Percentiles rank a stretch among this genome's conserved stretches.
phyloP scores from a whole-genome alignment of 2,329 filamentous ascomycete genomes.

The Phoma sp. region DNA sequence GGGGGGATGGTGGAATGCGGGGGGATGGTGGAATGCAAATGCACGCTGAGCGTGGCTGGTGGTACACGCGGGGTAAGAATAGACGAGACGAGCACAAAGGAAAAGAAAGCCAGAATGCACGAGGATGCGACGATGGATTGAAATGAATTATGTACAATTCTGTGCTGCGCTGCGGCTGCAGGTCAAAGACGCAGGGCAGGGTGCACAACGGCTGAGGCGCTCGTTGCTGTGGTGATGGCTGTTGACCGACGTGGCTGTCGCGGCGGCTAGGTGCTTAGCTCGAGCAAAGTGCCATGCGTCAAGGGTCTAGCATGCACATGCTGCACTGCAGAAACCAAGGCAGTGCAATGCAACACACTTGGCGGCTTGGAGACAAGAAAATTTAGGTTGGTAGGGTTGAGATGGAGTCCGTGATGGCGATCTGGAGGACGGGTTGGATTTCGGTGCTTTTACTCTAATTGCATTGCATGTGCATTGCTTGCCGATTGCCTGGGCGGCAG shows the following conservation, averaged over 20 bases:
- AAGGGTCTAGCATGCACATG: constrained; percentile 2
- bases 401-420: constrained; percentile 1
- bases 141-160: constrained; percentile 28
- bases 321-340: not conserved
- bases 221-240: constrained; percentile 41
- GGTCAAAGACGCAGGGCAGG: constrained; percentile 8
- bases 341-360: not conserved
- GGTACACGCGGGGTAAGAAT: constrained; percentile 5
- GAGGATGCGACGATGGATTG: constrained; percentile 7
- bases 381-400: not conserved
- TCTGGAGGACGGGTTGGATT: not conserved
- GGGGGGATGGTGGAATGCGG: constrained; percentile 17
- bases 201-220: constrained; percentile 24
- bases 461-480: too few relatives aligned
- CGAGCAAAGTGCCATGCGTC: constrained; percentile 1
- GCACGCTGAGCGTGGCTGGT: not conserved
- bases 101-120: not conserved
- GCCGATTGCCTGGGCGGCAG: too few relatives aligned
- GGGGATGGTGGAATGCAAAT: not conserved
- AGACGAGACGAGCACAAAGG: not conserved
- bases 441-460: not conserved
- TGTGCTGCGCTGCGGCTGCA: constrained; percentile 9
- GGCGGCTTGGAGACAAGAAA: not conserved
- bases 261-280: constrained; percentile 7
- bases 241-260: constrained; percentile 38